Percentiles rank a stretch among this genome's conserved stretches.
Evolutionary conservation across 1,284 basidiomycete genomes (phyloP).

Genomic region (Coriolopsis trogii): DNA sequence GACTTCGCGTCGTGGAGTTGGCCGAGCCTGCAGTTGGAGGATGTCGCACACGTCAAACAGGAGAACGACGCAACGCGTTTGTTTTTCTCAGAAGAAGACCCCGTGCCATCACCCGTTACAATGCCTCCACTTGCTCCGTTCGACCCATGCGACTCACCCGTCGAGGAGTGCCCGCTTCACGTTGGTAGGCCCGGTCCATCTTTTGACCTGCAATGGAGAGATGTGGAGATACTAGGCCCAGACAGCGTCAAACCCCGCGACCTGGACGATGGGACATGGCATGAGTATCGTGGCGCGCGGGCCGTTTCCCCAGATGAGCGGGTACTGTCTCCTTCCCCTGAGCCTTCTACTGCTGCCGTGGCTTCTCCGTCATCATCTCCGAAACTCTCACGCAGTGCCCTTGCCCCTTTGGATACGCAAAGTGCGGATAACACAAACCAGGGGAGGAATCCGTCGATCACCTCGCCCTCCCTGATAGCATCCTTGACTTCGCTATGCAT

Average conservation of each 20-base stretch:
- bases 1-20: slow-evolving; percentile 52
- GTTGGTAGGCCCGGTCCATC: slow-evolving; percentile 15
- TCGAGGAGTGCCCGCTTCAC: slow-evolving; percentile 14
- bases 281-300: slow-evolving; percentile 22
- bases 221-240: slow-evolving; percentile 52
- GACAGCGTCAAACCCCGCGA: slow-evolving; percentile 49
- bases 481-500: slow-evolving; percentile 28
- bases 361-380: slow-evolving; percentile 19
- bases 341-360: slow-evolving; percentile 16
- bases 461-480: slow-evolving; percentile 25
- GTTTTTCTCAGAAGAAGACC: slow-evolving; percentile 23
- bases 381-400: slow-evolving; percentile 17
- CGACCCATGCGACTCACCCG: slow-evolving; percentile 24
- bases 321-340: slow-evolving; percentile 15
- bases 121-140: slow-evolving; percentile 21
- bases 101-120: slow-evolving; percentile 19
- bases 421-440: neutral
- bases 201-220: slow-evolving; percentile 43
- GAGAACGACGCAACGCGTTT: slow-evolving; percentile 34
- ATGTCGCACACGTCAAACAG: slow-evolving; percentile 34
- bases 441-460: slow-evolving; percentile 21
- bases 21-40: slow-evolving; percentile 32
- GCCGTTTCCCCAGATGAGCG: slow-evolving; percentile 20
- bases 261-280: slow-evolving; percentile 46
- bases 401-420: slow-evolving; percentile 22